phyloP scores from a whole-genome alignment of 176 grass and related monocot species.

The Eleusine coracana region DNA sequence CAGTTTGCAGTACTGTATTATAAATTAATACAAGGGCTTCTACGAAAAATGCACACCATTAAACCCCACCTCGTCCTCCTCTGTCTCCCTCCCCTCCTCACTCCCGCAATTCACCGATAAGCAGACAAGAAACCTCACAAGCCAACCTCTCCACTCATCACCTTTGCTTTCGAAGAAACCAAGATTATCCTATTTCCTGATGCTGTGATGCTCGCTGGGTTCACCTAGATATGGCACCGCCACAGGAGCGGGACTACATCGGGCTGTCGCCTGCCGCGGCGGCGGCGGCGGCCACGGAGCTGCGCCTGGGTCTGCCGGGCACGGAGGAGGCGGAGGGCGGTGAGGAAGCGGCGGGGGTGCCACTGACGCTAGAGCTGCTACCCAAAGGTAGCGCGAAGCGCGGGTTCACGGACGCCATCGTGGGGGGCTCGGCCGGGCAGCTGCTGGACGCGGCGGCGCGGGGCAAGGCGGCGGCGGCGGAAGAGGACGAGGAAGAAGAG shows the following conservation, averaged over 20 bases:
- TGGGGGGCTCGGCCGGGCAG: constrained; percentile 29
- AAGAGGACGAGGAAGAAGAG: constrained; percentile 49
- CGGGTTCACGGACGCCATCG: constrained; percentile 69
- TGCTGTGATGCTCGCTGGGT: constrained; percentile 33
- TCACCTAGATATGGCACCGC: constrained; percentile 50
- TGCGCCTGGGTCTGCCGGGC: constrained; percentile 67
- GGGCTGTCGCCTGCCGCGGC: constrained; percentile 53
- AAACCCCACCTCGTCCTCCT: constrained; percentile 35
- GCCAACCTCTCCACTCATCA: constrained; percentile 2
- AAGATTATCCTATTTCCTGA: constrained; percentile 4
- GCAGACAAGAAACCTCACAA: constrained; percentile 47
- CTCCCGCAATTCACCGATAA: constrained; percentile 23
- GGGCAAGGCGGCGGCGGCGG: constrained; percentile 33
- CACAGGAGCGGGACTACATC: constrained; percentile 81
- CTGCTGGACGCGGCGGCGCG: constrained; percentile 35
- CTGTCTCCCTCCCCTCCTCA: neutral
- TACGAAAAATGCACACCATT: constrained; percentile 17
- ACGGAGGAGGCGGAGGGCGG: constrained; percentile 41
- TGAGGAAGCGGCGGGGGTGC: neutral
- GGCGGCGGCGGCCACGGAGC: constrained; percentile 54
- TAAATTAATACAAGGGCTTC: neutral
- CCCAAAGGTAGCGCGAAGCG: constrained; percentile 78
- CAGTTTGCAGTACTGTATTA: neutral
- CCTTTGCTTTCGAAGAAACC: neutral
- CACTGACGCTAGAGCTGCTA: constrained; percentile 60